phyloP scores from a whole-genome alignment of 768 basidiomycete genomes.

The Cystoderma amianthinum region DNA sequence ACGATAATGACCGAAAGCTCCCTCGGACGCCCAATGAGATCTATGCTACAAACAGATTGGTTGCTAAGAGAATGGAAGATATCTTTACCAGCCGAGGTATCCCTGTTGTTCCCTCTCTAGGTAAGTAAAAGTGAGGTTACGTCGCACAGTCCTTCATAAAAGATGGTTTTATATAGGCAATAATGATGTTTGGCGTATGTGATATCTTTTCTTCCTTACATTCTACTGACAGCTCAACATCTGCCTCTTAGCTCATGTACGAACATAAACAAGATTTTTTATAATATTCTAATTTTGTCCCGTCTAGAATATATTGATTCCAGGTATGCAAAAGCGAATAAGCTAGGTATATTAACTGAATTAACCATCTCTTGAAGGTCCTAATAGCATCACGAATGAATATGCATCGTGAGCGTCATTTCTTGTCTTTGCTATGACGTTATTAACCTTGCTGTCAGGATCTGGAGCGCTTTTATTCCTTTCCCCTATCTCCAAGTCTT shows the following conservation, averaged over 20 bases:
- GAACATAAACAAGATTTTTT: not conserved
- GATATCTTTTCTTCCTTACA: slow-evolving; percentile 3
- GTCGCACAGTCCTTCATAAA: not conserved
- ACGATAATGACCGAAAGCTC: slow-evolving; percentile 77
- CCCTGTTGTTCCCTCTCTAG: slow-evolving; percentile 76
- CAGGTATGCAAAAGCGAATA: too few species aligned
- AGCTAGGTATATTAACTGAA: too few species aligned
- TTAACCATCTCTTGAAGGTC: too few species aligned
- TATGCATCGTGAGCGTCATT: slow-evolving; percentile 52
- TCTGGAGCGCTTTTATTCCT: slow-evolving; percentile 81
- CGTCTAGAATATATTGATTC: not conserved
- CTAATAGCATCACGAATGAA: slow-evolving; percentile 61
- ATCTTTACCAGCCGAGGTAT: slow-evolving; percentile 68
- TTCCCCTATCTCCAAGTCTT: slow-evolving; percentile 75
- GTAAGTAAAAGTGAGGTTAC: slow-evolving; percentile 24
- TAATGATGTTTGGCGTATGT: slow-evolving; percentile 83
- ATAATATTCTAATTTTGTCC: not conserved
- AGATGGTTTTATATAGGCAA: slow-evolving; percentile 46
- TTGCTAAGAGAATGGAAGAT: slow-evolving; percentile 65
- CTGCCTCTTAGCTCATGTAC: slow-evolving; percentile 3
- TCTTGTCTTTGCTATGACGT: slow-evolving; percentile 5
- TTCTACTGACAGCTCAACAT: slow-evolving; percentile 6
- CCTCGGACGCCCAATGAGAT: slow-evolving; percentile 82
- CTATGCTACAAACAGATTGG: slow-evolving; percentile 59
- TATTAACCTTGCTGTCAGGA: slow-evolving; percentile 31